These are phyloP conservation scores for Phytophthora boehmeriae DNA, from an alignment of 352 stramenopile species.

Conservation along the genomic window DNA sequence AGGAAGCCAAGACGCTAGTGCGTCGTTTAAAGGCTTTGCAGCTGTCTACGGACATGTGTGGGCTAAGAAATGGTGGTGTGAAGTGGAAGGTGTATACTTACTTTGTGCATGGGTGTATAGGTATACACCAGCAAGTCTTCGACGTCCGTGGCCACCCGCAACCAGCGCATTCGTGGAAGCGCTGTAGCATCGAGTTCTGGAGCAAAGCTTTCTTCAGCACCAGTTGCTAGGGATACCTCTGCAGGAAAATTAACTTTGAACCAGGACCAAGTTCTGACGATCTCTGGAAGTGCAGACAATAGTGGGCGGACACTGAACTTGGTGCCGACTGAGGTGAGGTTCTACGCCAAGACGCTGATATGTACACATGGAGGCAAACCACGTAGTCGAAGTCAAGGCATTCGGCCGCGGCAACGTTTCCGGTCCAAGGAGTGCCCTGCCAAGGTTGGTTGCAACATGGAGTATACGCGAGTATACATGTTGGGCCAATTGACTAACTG, in stretches of 20 bases:
- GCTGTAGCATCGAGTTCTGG: neutral
- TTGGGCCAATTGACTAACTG: neutral
- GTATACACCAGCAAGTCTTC: constrained; percentile 25
- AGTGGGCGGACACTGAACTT: neutral
- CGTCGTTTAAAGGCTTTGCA: neutral
- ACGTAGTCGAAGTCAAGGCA: constrained; percentile 17
- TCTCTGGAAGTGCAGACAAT: neutral
- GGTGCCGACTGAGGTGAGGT: constrained; percentile 15
- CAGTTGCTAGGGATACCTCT: no score
- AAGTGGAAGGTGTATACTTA: neutral
- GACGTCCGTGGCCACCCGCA: constrained; percentile 22
- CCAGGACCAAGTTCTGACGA: neutral
- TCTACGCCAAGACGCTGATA: constrained; percentile 29
- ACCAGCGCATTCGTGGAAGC: constrained; percentile 11
- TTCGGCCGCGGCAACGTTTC: constrained; percentile 16
- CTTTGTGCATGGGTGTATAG: neutral
- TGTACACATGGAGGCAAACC: constrained; percentile 27
- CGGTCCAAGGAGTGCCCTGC: constrained; percentile 25
- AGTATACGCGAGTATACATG: neutral
- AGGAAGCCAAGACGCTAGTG: neutral
- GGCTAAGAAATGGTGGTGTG: neutral
- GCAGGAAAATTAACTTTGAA: neutral
- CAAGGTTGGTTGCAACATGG: constrained; percentile 4
- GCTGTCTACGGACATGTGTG: neutral
- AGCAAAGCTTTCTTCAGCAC: no score